Evolutionary conservation across 2,329 filamentous ascomycete genomes (phyloP), one percentile per base, ranked within the genome.

Genomic region (Sporothrix pallida): DNA sequence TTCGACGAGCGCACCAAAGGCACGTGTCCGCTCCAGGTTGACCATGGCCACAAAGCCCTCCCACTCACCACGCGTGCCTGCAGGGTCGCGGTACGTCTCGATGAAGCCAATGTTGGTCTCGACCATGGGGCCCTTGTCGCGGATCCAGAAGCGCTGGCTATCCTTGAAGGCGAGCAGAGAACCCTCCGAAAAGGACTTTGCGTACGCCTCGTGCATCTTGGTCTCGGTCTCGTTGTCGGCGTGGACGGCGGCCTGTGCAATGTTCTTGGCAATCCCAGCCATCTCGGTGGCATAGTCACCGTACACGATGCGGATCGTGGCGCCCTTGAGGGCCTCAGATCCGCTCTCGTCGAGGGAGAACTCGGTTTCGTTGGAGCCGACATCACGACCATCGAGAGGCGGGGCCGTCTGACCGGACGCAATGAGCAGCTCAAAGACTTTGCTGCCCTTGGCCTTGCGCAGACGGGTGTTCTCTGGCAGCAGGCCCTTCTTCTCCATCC

Each of bases 1-100:
- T 23, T 91, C 87, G 4, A 98, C 96, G 1, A 98, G 88, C 77
- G 92, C 91, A 8, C 92, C 92, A 80, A 98, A 98, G 0, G 95
- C 93, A 74, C 88, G 89, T 0, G 95, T 99, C 23, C 95, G 91
- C 81, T 98, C 95, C 79, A 95, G 87, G 83, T 98, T 98, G 63
- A 98, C 92, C 82, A 93, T 83, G 63, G 92, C 92, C 63, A 92
- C 92, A 79, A 96, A 94, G 1, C 93, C 93, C 82, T 96, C 93
- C 91, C 92, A 97, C 80, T 96, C 93, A 75, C 91, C 93, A 76
- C 93, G 87, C 46, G 94, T 89, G 74, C 93, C 93, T 74, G 92
- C 90, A 44, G 93, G 93, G 79, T 97, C 93, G 77, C 93, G 87
- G 81, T 96, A 96, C 0, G 93, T 94, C 83, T 96, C 93, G 70